Percentiles rank a stretch among this genome's conserved stretches.
phyloP scores from a whole-genome alignment of 306 rosid species.

The Vicia villosa region DNA sequence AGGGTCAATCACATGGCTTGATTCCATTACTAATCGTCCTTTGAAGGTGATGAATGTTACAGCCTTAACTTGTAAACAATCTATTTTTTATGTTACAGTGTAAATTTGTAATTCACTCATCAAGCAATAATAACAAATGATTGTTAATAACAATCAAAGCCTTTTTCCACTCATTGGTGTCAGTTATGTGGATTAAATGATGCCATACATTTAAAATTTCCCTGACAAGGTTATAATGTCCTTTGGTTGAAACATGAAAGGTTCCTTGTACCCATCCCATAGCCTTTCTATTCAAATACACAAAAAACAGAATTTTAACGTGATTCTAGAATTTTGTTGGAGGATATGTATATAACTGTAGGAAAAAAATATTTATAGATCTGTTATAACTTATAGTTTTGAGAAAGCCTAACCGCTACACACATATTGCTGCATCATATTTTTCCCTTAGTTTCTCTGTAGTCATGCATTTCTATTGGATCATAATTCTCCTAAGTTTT shows the following conservation, averaged over 20 bases:
- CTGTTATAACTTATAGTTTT: conserved; percentile 18
- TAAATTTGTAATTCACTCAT: conserved; percentile 26
- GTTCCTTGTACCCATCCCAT: conserved; percentile 6
- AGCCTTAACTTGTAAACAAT: conserved; percentile 4
- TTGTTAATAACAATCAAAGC: neutral
- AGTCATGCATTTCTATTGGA: conserved; percentile 26
- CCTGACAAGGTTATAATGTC: neutral
- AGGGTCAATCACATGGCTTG: conserved; percentile 94
- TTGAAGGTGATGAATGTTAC: conserved; percentile 67
- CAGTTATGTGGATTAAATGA: neutral
- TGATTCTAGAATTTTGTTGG: conserved; percentile 4
- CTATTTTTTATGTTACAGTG: conserved; percentile 23
- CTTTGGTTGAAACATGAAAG: conserved; percentile 28
- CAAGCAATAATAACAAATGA: neutral
- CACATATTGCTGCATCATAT: conserved; percentile 27
- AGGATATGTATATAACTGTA: conserved; percentile 12
- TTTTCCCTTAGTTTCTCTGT: conserved; percentile 10
- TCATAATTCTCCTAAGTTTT: conserved; percentile 23
- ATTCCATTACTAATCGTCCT: conserved; percentile 85
- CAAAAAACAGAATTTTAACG: conserved; percentile 2
- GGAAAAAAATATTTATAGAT: conserved; percentile 7
- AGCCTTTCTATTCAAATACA: conserved; percentile 9
- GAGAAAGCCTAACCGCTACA: conserved; percentile 20
- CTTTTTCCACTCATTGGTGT: neutral
- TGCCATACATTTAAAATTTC: conserved; percentile 7